Percentiles rank a stretch among this genome's conserved stretches.
Evolutionary conservation across 2,329 filamentous ascomycete genomes (phyloP).

Genomic region (Colletotrichum tanaceti): DNA sequence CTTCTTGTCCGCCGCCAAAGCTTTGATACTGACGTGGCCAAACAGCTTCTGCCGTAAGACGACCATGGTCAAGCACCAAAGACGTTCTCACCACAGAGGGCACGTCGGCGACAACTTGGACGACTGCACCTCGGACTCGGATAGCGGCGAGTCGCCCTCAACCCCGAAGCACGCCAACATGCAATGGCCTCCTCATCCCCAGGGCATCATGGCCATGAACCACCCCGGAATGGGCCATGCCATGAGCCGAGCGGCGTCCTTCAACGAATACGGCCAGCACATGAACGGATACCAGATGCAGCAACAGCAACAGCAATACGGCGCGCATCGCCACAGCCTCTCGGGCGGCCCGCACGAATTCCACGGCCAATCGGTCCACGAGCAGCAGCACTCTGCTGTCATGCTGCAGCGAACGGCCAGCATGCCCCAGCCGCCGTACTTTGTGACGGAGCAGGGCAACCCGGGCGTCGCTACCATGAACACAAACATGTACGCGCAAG

Average conservation of each 20-base stretch:
- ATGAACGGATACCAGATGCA: conserved; percentile 59
- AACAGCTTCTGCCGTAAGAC: conserved; percentile 77
- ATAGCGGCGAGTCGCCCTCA: conserved; percentile 67
- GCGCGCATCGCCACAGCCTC: conserved; percentile 60
- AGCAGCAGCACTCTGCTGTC: conserved; percentile 56
- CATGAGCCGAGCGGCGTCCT: conserved; percentile 65
- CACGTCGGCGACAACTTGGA: conserved; percentile 65
- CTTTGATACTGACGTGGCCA: conserved; percentile 41
- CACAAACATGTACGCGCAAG: conserved; percentile 62
- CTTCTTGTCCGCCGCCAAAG: too few species aligned
- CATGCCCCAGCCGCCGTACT: conserved; percentile 62
- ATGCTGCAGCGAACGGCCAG: conserved; percentile 62
- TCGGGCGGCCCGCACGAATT: conserved; percentile 58
- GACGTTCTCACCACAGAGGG: conserved; percentile 70
- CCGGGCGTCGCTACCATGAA: conserved; percentile 72
- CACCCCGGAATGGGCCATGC: conserved; percentile 52
- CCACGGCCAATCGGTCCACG: conserved; percentile 55
- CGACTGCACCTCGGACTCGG: conserved; percentile 68
- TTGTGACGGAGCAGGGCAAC: conserved; percentile 71
- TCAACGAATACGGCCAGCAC: conserved; percentile 65
- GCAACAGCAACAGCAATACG: conserved; percentile 53
- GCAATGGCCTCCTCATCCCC: conserved; percentile 59
- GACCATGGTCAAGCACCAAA: conserved; percentile 76
- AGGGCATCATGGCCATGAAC: conserved; percentile 54
- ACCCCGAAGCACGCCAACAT: conserved; percentile 67